Base-by-base conservation (phyloP, 805 yeast species). In the Starmerella lactis-condensi region DNA sequence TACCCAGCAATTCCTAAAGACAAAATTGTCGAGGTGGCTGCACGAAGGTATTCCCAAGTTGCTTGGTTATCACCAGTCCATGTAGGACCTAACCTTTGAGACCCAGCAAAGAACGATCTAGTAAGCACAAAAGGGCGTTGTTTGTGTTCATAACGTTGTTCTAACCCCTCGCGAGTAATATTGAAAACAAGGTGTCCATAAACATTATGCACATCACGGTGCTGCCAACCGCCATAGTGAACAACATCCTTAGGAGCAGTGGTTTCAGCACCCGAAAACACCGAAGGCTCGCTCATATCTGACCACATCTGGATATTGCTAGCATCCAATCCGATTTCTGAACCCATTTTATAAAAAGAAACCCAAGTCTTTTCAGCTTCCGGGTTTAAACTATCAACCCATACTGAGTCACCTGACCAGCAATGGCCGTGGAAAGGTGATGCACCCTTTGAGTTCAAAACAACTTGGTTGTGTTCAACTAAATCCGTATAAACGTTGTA, bases 61-160 rank as follows among this genome's bases (percentile, higher is more conserved):
- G 94, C 79, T 65, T 69, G 74, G 52, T 85, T 89, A 52, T 89
- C 99, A 27, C 99, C 99, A 0, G 94, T 81, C 99, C 98, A 89
- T 69, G 77, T 74, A 0, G 96, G 93, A 0, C 89, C 72, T 0
- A 89, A 62, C 43, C 83, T 64, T 54, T 89, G 96, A 2, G 94
- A 78, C 0, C 98, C 98, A 0, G 95, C 66, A 50, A 64, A 89
- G 51, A 67, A 85, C 0, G 95, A 64, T 39, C 98, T 62, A 0
- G 98, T 81, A 28, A 89, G 61, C 10, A 85, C 56, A 45, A 89
- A 89, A 6, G 98, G 98, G 36, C 98, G 65, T 34, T 69, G 62
- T 30, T 41, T 28, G 22, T 46, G 50, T 3, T 45, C 48, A 34
- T 60, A 62, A 34, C 92, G 63, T 13, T 60, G 54, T 11, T 53